Conservation (phyloP, 768 basidiomycete species). For the Thelephora ganbajun region DNA sequence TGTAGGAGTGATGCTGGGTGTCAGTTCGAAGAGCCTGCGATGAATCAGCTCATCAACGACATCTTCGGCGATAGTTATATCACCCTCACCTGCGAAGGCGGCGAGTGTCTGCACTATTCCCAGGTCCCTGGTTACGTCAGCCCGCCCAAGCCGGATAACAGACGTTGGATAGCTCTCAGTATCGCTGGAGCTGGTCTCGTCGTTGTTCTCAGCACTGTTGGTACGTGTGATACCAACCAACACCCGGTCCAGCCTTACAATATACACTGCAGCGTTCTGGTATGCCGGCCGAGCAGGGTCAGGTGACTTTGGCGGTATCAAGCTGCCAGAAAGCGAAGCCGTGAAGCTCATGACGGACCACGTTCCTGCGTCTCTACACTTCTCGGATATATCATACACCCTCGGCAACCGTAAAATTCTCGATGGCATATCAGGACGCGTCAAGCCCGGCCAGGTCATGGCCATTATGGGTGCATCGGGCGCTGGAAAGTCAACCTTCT, state of each 20-base stretch:
- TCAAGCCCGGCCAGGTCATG: slow-evolving; percentile 81
- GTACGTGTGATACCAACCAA: slow-evolving; percentile 20
- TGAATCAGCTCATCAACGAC: slow-evolving; percentile 89
- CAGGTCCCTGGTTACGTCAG: slow-evolving; percentile 86
- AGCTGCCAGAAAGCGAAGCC: slow-evolving; percentile 69
- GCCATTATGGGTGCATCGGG: slow-evolving; percentile 97
- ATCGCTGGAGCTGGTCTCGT: slow-evolving; percentile 65
- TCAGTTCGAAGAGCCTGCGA: slow-evolving; percentile 88
- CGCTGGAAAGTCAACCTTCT: slow-evolving; percentile 90
- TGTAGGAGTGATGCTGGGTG: slow-evolving; percentile 65
- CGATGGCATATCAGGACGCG: slow-evolving; percentile 68
- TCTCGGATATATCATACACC: slow-evolving; percentile 70
- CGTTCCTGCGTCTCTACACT: slow-evolving; percentile 88
- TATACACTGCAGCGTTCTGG: slow-evolving; percentile 54
- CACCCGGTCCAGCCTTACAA: not conserved
- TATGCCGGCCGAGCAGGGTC: slow-evolving; percentile 69
- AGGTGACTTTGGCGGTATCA: slow-evolving; percentile 57
- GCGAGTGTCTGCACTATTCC: slow-evolving; percentile 88
- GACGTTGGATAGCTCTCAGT: slow-evolving; percentile 71
- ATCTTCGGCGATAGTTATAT: slow-evolving; percentile 91
- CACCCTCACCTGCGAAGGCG: slow-evolving; percentile 72
- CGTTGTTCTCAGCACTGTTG: slow-evolving; percentile 51
- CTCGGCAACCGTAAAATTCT: slow-evolving; percentile 58
- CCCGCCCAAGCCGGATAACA: slow-evolving; percentile 77
- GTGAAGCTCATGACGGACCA: slow-evolving; percentile 87